Evolutionary conservation across 352 stramenopile species (phyloP).

Genomic region (Phytopythium delawarense): DNA sequence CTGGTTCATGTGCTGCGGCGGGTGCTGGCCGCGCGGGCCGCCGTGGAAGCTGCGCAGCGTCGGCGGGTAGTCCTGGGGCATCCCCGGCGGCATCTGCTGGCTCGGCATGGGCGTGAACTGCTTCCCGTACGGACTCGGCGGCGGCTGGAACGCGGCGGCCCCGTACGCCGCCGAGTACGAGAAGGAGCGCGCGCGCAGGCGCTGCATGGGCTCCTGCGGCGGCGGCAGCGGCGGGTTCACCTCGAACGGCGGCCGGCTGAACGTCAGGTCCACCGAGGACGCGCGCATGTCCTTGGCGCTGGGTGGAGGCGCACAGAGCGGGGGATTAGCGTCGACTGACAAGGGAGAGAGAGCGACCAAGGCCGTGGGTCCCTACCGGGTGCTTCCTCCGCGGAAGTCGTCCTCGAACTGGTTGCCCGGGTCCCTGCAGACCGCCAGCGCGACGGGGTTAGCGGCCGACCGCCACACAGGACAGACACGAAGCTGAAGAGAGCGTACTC

Average conservation of each 20-base stretch:
- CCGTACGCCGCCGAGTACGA: constrained; percentile 69
- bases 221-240: constrained; percentile 67
- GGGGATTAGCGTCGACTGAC: not conserved
- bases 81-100: constrained; percentile 36
- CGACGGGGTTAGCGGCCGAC: constrained; percentile 8
- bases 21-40: constrained; percentile 20
- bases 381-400: constrained; percentile 21
- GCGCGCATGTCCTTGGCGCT: constrained; percentile 64
- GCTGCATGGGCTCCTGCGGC: constrained; percentile 55
- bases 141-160: constrained; percentile 37
- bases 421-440: constrained; percentile 15
- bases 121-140: constrained; percentile 30
- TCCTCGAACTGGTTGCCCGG: constrained; percentile 30
- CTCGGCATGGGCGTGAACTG: constrained; percentile 31
- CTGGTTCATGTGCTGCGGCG: constrained; percentile 16
- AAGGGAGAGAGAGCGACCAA: too few relatives aligned
- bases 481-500: constrained; percentile 18
- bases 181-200: constrained; percentile 69
- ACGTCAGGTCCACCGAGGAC: constrained; percentile 76
- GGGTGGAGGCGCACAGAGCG: constrained; percentile 5
- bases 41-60: constrained; percentile 55
- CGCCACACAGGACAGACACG: not conserved
- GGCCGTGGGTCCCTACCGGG: constrained; percentile 9
- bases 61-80: constrained; percentile 48
- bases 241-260: constrained; percentile 31